Base-by-base conservation (phyloP, 129 eudicot genomes). In the Erigeron canadensis region DNA sequence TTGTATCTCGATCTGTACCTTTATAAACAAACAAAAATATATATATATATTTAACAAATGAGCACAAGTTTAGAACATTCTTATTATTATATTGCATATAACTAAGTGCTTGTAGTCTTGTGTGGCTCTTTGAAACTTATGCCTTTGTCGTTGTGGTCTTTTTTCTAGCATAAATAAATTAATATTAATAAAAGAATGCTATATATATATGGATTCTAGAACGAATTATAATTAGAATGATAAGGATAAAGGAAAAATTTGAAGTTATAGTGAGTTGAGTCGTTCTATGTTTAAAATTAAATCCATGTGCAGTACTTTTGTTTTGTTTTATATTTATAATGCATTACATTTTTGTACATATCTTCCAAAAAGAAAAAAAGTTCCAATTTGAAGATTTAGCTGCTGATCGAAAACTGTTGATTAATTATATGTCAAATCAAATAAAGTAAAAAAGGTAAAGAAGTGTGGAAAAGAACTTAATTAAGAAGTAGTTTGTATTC, bases 51-150 rank as follows among this genome's bases (percentile, higher is more conserved):
- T 28, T 10, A 63, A 63, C 16, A 63, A 63, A 63, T n/a, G 48
- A 40, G 22, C 44, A 67, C 50, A 16, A 16, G 63, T 39, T 53
- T 42, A 53, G 62, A 51, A 53, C 53, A 63, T 53, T 69, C 63
- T 51, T 69, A 69, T 37, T 69, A 69, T 37, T 37, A 34, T 69
- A 51, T 38, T 47, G 46, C 34, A 2, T 18, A 38, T 16, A 69
- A 54, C 63, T 10, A 69, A 53, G 50, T 69, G 23, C 17, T 51
- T 69, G 74, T 69, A 67, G 60, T 69, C 47, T 51, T 50, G 50
- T 53, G 54, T 1, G 1, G 1, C 34, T 23, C 2, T 69, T 51
- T 69, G 47, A 47, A 53, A 40, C 63, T 51, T 37, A 69, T 67
- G 44, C 50, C 10, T 53, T 53, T 53, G 57, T 34, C 19, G 1